These are phyloP conservation scores for Wallacemonas sp. DNA, from an alignment of 208 protist species.

Conservation along the genomic window DNA sequence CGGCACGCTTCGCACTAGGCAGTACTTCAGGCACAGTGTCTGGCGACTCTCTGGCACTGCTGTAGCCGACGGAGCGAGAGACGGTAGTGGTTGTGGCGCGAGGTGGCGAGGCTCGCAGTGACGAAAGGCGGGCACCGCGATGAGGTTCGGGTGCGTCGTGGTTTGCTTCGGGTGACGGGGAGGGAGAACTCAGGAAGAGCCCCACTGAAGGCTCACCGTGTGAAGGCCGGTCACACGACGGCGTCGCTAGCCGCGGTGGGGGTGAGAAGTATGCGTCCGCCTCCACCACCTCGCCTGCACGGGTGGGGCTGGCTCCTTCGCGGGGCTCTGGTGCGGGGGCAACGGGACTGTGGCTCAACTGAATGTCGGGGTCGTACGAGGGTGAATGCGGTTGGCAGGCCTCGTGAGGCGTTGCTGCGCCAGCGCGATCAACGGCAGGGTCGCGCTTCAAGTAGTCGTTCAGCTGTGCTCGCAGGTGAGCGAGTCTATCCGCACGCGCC, in stretches of 20 bases:
- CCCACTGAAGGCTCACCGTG: background rate
- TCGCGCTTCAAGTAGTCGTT: background rate
- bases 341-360: too few species aligned
- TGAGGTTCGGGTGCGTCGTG: background rate
- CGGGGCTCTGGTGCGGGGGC: too few species aligned
- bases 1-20: too few species aligned
- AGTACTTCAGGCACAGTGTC: too few species aligned
- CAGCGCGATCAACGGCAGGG: too few species aligned
- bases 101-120: too few species aligned
- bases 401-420: too few species aligned
- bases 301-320: too few species aligned
- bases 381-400: background rate
- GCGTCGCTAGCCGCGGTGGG: background rate
- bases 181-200: background rate
- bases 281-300: too few species aligned
- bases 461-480: background rate
- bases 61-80: background rate
- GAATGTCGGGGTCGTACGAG: conserved; percentile 3
- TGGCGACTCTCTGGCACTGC: background rate
- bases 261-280: background rate
- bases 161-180: background rate
- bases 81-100: too few species aligned
- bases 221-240: background rate
- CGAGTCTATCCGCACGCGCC: background rate
- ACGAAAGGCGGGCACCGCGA: background rate